Base-by-base conservation (phyloP, 768 basidiomycete genomes). In the Porpolomopsis calyptriformis region DNA sequence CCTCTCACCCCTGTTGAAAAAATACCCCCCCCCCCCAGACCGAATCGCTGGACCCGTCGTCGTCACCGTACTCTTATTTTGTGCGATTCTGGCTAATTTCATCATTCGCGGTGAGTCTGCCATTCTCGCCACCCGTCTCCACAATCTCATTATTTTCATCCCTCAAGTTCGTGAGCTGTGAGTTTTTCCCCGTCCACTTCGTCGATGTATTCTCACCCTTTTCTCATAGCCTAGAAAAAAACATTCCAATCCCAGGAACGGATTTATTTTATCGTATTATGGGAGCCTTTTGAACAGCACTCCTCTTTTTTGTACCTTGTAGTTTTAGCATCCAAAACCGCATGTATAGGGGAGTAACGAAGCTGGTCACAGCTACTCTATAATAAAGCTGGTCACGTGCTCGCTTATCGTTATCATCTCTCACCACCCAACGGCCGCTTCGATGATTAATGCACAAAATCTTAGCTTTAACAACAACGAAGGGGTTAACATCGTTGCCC, bases 41-140 rank as follows among this genome's bases (percentile, higher is more conserved):
- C 76, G 81, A 41, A 74, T 92, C 6, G 59, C 73, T 2, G 96
- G 93, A 1, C 96, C 96, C 0, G 58, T 97, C 19, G 48, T 92
- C 25, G 78, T 99, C 40, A 91, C 86, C 55, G 65, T 75, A 4
- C 68, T 83, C 10, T 76, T 99, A 12, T 98, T 99, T 69, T 62
- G 82, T 38, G 96, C 90, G 6, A 75, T 99, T 6, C 72, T 94
- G 23, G 73, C 78, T 40, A 97, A 97, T 64, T 96, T 97, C 58
- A 55, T 89, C 50, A 70, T 94, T 49, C 80, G 93, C 65, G 82
- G 87, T 89, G 55, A 52, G 77, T 66, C n/a, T 18, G 23, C 16
- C 24, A 37, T 52, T 43, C 16, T 37, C 10, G 9, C n/a, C 2
- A 4, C 26, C 16, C 44, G 40, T 12, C 18, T 45, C n/a, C 16